Evolutionary conservation across 805 yeast species (phyloP).

Genomic region (Hanseniaspora pseudoguilliermondii): DNA sequence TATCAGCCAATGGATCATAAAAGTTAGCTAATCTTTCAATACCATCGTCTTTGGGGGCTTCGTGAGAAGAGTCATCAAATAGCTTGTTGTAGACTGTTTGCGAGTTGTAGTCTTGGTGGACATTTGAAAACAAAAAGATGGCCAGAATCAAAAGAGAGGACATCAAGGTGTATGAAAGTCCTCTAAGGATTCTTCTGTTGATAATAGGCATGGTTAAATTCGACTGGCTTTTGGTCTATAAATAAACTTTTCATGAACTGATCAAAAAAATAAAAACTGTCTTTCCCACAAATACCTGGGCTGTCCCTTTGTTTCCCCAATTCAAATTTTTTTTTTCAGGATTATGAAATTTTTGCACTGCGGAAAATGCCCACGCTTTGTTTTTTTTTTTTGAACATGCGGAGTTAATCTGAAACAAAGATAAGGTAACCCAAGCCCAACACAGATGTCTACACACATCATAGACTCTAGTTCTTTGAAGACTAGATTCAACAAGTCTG

Average conservation of each 20-base stretch:
- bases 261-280: too few relatives aligned
- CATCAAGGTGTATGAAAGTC: background rate
- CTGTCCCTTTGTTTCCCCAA: too few relatives aligned
- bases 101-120: slow-evolving; percentile 6
- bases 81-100: slow-evolving; percentile 7
- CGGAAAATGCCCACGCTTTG: too few relatives aligned
- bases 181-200: slow-evolving; percentile 11
- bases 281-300: too few relatives aligned
- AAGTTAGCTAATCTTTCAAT: slow-evolving; percentile 1
- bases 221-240: background rate
- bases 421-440: background rate
- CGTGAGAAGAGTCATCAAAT: background rate
- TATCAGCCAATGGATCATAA: slow-evolving; percentile 1
- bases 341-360: too few relatives aligned
- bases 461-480: background rate
- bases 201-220: background rate
- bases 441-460: background rate
- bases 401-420: background rate
- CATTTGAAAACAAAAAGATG: slow-evolving; percentile 1
- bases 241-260: too few relatives aligned
- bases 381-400: background rate
- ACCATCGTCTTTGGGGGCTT: background rate
- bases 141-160: background rate
- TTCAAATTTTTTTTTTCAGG: too few relatives aligned
- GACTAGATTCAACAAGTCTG: background rate